Evolutionary conservation across 164 flowering plant species (phyloP), one percentile per base, ranked within the genome.

Genomic region (Piper betle): DNA sequence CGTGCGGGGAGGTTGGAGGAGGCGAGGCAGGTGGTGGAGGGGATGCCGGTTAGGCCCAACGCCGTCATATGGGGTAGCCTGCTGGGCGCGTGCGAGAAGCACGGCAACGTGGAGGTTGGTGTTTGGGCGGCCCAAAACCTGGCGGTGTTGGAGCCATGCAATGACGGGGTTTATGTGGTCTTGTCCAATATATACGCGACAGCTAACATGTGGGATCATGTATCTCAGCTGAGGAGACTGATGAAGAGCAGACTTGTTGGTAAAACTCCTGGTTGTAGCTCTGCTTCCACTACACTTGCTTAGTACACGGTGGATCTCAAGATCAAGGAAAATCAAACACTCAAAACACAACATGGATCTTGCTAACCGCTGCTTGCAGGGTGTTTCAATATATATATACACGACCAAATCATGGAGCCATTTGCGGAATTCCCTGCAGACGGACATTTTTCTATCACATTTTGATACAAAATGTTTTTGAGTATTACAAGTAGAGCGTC

Each of bases 101-200:
- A 77, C 61, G 77, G 74, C 61, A 74, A 77, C 76, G 82, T 81
- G 56, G 61, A 78, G 65, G 69, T 84, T 71, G 94, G 79, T 10
- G 87, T 81, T 58, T 72, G 79, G 81, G 90, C 79, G 52, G 84
- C 79, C 12, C 64, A 58, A 75, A 75, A 82, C 68, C 63, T 84
- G 64, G 54, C n/a, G 37, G 81, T 79, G 48, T 66, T 86, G 65
- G 88, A 86, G 56, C 86, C 94, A 16, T 76, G 81, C 82, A 83
- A 78, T 68, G 85, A 81, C 68, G 94, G 88, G 60, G 84, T 72
- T 62, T 81, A 69, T 72, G 85, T 82, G 39, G 86, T 80, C 54
- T 66, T 84, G 52, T 83, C 88, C 4, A 84, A 86, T 63, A 80
- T 84, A 15, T 84, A 84, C 74, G 94, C 90, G 1, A 70, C 63